A percentile compares a stretch with the other conserved stretches of the same genome.
These are phyloP conservation scores for Hortaea werneckii DNA, from an alignment of 2,329 filamentous ascomycete genomes.

Conservation along the genomic window DNA sequence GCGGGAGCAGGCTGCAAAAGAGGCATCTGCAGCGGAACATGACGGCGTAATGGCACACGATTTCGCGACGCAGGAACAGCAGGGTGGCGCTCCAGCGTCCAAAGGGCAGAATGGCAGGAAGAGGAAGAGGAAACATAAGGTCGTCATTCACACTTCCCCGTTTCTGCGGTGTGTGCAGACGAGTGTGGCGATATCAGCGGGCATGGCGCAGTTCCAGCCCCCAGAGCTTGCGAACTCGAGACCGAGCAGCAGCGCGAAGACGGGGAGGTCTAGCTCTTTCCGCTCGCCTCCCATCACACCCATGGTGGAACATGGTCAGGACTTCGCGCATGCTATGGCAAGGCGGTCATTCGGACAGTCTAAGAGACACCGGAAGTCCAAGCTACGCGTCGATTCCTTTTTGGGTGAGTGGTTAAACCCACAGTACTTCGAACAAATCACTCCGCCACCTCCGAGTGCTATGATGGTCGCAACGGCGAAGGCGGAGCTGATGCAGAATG, in stretches of 20 bases:
- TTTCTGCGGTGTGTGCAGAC: constrained; percentile 91
- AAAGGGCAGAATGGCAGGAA: constrained; percentile 6
- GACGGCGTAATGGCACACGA: constrained; percentile 11
- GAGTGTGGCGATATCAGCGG: constrained; percentile 75
- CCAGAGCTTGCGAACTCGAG: constrained; percentile 20
- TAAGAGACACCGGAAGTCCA: constrained; percentile 38
- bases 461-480: constrained; percentile 87
- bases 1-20: constrained; percentile 33
- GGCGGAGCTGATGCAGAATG: constrained; percentile 70
- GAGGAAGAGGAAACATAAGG: constrained; percentile 54
- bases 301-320: constrained; percentile 17
- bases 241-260: constrained; percentile 17
- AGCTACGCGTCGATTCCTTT: constrained; percentile 79
- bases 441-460: constrained; percentile 72
- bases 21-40: constrained; percentile 1
- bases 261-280: constrained; percentile 18
- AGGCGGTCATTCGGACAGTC: constrained; percentile 25
- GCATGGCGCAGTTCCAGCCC: constrained; percentile 58
- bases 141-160: constrained; percentile 87
- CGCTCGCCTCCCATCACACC: constrained; percentile 24
- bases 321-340: constrained; percentile 27
- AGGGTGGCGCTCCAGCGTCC: not conserved
- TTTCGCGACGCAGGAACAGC: constrained; percentile 5
- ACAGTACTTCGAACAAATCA: constrained; percentile 87
- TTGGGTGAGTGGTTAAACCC: constrained; percentile 92